Evolutionary conservation across 441 rosid genomes (phyloP), one percentile per base, ranked within the genome.

Genomic region (Syzygium malaccense): DNA sequence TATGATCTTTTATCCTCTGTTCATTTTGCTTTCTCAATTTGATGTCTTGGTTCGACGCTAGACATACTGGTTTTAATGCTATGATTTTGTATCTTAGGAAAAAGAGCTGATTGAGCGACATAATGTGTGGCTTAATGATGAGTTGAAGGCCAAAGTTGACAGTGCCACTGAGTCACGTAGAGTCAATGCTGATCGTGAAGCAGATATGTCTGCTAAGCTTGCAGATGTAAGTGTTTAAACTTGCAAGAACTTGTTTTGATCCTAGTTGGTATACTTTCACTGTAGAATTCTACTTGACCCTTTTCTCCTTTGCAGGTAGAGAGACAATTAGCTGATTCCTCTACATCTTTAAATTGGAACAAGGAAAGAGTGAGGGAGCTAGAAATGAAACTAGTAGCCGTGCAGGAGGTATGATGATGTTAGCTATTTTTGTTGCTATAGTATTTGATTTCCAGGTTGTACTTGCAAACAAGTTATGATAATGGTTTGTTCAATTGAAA

Each of bases 91-190:
- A 32, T 89, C 84, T 55, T 91, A 97, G 99, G 99, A 95, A 94
- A 98, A 98, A 91, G 99, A 98, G 87, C 98, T 98, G 89, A 90
- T 94, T 64, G 96, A 96, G 92, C 94, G 96, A 91, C 99, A 98
- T 91, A 97, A 98, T 91, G 86, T 90, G 53, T 98, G 99, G 99
- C 95, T 98, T 87, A 95, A 98, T 89, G 97, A 97, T 55, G 99
- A 98, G 94, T 90, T 98, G 93, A 95, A 95, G n/a, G 87, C 94
- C 86, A 98, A 98, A 93, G 96, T 92, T 54, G 96, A 94, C 68
- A 92, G 92, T 90, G 94, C 95, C 68, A 90, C 92, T 66, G 94
- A 96, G 89, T 89, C 94, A 88, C 98, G 98, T 57, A 94, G 94
- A 93, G 90, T 89, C 88, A 95, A 93, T 79, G 90, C 96, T 71